Base-by-base conservation (phyloP, 2,329 filamentous ascomycete genomes). In the Fusarium mundagurra region DNA sequence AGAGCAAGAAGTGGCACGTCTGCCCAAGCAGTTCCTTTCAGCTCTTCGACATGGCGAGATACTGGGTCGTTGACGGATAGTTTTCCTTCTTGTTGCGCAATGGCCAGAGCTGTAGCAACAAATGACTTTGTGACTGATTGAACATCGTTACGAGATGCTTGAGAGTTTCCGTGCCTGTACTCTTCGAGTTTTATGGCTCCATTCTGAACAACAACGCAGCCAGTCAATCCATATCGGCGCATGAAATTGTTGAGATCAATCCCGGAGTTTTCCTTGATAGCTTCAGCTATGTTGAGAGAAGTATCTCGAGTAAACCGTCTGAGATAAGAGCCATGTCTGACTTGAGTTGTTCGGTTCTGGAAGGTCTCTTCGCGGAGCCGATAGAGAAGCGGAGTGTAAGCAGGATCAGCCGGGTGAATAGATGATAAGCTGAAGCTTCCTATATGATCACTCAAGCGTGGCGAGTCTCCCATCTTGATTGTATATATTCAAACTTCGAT, bases 311-410 rank as follows among this genome's bases (percentile, higher is more conserved):
- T 57, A 14, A 74, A 72, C 1, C 53, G 63, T 44, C 60, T 72
- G 6, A 74, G 27, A 18, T 74, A 61, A 0, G 68, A 74, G 8
- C 72, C 72, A 24, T 74, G 72, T 58, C 72, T 62, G 38, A 74
- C 44, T 38, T 74, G 72, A 3, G 64, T 53, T 13, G 72, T 74
- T 14, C 72, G 55, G 14, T 68, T 68, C 11, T 55, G 68, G 16
- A 74, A 74, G 12, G 72, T 74, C 44, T 74, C 72, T 58, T 74
- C 72, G 5, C 72, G 68, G 3, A 69, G 61, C 36, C 72, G 65
- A 9, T 75, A 74, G 17, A 74, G 68, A 60, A 74, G 72, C 22
- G 72, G 72, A 22, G 72, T 74, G 51, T 69, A 75, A 38, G 72
- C 72, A 11, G 72, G 68, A 22, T 62, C 64, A 12, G 64, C 64